Percentiles rank a stretch among this genome's conserved stretches.
Conservation (phyloP, 2,329 filamentous ascomycete genomes). For the Fusarium sp. region DNA sequence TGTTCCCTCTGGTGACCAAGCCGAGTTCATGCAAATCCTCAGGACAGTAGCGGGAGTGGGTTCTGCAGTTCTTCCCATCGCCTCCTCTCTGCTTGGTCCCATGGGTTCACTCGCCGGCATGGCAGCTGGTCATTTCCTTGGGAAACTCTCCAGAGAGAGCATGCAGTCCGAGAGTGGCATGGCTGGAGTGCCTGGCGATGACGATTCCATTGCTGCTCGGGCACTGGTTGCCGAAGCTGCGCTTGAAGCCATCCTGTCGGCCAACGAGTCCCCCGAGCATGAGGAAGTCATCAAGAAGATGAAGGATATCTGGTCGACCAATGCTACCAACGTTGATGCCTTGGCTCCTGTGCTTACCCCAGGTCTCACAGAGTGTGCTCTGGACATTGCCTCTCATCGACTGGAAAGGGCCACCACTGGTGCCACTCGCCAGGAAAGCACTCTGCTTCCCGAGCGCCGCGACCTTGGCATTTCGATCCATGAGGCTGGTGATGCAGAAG, state of each 20-base stretch:
- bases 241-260: conserved; percentile 32
- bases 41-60: not conserved
- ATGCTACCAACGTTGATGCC: conserved; percentile 11
- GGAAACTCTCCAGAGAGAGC: not conserved
- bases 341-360: conserved; percentile 7
- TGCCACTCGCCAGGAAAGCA: not conserved
- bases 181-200: not conserved
- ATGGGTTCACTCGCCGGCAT: not conserved
- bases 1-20: not conserved
- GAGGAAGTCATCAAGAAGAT: conserved; percentile 23
- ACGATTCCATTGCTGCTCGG: conserved; percentile 25
- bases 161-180: not conserved
- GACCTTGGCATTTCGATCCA: not conserved
- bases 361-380: conserved; percentile 11
- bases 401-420: not conserved
- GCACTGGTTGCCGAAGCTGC: conserved; percentile 39
- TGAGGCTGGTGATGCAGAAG: not conserved
- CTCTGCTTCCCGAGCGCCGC: not conserved
- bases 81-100: not conserved
- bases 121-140: not conserved
- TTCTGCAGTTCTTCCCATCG: not conserved
- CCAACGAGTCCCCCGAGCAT: conserved; percentile 8
- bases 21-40: not conserved
- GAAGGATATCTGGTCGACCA: conserved; percentile 10
- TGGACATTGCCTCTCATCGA: not conserved